phyloP scores from a whole-genome alignment of 2,329 filamentous ascomycete genomes.

The Diaporthe sp. region DNA sequence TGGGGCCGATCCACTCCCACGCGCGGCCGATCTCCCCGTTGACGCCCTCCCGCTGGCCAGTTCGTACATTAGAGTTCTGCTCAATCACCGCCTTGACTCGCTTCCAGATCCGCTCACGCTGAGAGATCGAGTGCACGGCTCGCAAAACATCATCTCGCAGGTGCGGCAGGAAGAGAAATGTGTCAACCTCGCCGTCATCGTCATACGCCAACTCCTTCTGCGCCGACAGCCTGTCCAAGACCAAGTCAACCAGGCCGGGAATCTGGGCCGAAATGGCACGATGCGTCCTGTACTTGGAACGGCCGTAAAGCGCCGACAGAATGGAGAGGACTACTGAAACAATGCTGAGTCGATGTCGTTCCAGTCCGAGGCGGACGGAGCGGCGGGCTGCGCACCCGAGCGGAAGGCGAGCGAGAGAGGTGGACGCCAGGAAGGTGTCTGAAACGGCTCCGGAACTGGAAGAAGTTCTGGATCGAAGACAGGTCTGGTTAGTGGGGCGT shows the following conservation, averaged over 20 bases:
- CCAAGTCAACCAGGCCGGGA: slow-evolving; percentile 87
- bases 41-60: slow-evolving; percentile 75
- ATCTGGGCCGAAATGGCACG: slow-evolving; percentile 78
- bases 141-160: slow-evolving; percentile 91
- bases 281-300: slow-evolving; percentile 73
- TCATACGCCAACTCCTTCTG: slow-evolving; percentile 86
- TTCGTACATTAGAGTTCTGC: slow-evolving; percentile 92
- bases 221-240: slow-evolving; percentile 83
- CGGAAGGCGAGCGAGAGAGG: slow-evolving; percentile 92
- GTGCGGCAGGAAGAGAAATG: slow-evolving; percentile 89
- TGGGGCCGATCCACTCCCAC: slow-evolving; percentile 79
- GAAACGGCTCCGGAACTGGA: slow-evolving; percentile 73
- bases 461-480: slow-evolving; percentile 80
- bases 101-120: slow-evolving; percentile 87
- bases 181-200: slow-evolving; percentile 78
- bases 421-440: slow-evolving; percentile 79
- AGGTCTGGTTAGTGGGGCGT: slow-evolving; percentile 86
- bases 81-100: slow-evolving; percentile 89
- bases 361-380: slow-evolving; percentile 84
- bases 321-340: slow-evolving; percentile 70
- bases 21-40: slow-evolving; percentile 76
- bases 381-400: slow-evolving; percentile 85
- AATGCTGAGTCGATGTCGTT: slow-evolving; percentile 90
- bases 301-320: slow-evolving; percentile 72
- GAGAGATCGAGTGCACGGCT: slow-evolving; percentile 80